Evolutionary conservation across 1,284 basidiomycete species (phyloP).

Genomic region (Xerocomus minutiporus): DNA sequence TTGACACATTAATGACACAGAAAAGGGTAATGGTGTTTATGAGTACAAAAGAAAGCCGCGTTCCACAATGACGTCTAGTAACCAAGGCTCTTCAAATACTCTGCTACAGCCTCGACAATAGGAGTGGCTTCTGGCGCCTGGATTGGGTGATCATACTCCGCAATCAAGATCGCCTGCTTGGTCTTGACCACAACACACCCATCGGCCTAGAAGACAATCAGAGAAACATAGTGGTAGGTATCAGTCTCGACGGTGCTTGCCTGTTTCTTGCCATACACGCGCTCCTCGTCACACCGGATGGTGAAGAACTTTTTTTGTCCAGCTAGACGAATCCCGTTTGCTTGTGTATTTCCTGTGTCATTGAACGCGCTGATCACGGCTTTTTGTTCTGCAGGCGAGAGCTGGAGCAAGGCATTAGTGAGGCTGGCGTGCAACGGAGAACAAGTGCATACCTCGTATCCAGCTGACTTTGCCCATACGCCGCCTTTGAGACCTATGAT

Average conservation of each 20-base stretch:
- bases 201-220: constrained; percentile 53
- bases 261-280: constrained; percentile 78
- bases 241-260: constrained; percentile 42
- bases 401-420: constrained; percentile 39
- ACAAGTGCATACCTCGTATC: constrained; percentile 43
- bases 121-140: constrained; percentile 73
- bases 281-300: constrained; percentile 54
- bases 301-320: constrained; percentile 78
- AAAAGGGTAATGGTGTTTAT: neutral
- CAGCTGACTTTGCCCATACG: constrained; percentile 77
- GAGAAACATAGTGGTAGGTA: neutral
- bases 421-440: neutral
- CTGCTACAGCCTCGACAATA: constrained; percentile 72
- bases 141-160: constrained; percentile 68
- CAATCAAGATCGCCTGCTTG: constrained; percentile 81
- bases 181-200: constrained; percentile 86
- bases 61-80: constrained; percentile 41
- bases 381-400: constrained; percentile 73
- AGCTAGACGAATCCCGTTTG: constrained; percentile 64
- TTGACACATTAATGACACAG: too few relatives aligned
- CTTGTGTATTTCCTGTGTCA: constrained; percentile 43
- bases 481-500: constrained; percentile 85
- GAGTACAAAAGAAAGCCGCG: constrained; percentile 14
- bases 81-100: constrained; percentile 69
- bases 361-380: constrained; percentile 56